Percentiles rank a stretch among this genome's conserved stretches.
phyloP scores from a whole-genome alignment of 164 flowering plant species.

The Chimonanthus praecox region DNA sequence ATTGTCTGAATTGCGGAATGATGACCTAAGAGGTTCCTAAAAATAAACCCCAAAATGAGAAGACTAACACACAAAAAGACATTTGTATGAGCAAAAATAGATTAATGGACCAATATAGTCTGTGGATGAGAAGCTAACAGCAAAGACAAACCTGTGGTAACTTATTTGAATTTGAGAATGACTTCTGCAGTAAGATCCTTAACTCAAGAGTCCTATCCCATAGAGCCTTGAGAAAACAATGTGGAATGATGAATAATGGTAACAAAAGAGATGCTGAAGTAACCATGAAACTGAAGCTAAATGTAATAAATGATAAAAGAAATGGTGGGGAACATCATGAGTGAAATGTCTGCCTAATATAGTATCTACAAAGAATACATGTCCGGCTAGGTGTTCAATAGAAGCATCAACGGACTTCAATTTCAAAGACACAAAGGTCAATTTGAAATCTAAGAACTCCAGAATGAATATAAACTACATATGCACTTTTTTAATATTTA shows the following conservation, averaged over 20 bases:
- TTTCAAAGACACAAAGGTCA: not conserved
- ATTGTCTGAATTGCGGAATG: constrained; percentile 42
- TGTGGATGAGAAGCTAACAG: not conserved
- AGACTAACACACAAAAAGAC: no score
- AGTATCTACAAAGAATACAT: not conserved
- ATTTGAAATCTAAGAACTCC: not conserved
- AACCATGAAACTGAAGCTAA: not conserved
- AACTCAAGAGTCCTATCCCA: constrained; percentile 88
- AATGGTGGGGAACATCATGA: no score
- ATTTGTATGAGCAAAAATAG: not conserved
- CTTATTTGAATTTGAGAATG: constrained; percentile 69
- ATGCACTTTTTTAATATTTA: not conserved
- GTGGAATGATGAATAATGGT: not conserved
- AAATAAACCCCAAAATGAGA: constrained; percentile 3
- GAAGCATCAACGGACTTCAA: not conserved
- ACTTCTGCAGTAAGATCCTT: constrained; percentile 77
- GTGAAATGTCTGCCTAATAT: no score
- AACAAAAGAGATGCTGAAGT: not conserved
- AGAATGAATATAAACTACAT: not conserved
- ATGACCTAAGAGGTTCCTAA: constrained; percentile 69
- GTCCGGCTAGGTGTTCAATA: not conserved
- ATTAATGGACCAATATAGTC: not conserved
- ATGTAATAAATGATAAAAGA: not conserved
- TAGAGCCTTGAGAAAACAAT: constrained; percentile 47
- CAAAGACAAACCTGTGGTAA: constrained; percentile 62